Conservation (phyloP, 192 early-diverging fungal genomes). For the Gaertneriomyces semiglobifer region DNA sequence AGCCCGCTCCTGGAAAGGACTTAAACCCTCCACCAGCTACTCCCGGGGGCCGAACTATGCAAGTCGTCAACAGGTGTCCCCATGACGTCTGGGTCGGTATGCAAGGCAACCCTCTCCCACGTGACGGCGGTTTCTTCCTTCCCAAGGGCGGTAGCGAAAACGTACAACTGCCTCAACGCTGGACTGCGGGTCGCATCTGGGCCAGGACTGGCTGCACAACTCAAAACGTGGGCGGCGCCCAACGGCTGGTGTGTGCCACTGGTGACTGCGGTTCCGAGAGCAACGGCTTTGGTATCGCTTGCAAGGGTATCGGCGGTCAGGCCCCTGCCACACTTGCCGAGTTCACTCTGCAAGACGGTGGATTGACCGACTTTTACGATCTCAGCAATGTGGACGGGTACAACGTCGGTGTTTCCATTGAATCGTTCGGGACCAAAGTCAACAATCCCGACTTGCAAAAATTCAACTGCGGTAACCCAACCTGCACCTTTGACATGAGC, state of each 20-base stretch:
- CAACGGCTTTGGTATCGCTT: constrained; percentile 30
- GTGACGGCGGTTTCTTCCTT: constrained; percentile 23
- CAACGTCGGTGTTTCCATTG: constrained; percentile 28
- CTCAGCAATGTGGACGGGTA: constrained; percentile 33
- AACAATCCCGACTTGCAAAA: constrained; percentile 12
- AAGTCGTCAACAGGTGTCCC: constrained; percentile 28
- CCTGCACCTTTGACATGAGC: constrained; percentile 25
- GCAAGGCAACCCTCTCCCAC: constrained; percentile 19
- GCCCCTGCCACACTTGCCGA: constrained; percentile 33
- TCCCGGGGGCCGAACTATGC: constrained; percentile 2
- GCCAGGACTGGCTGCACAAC: constrained; percentile 21
- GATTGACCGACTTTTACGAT: constrained; percentile 35
- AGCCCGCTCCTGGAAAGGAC: constrained; percentile 2
- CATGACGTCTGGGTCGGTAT: constrained; percentile 26
- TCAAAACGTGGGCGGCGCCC: background rate
- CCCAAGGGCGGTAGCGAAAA: constrained; percentile 2
- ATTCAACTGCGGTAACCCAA: constrained; percentile 33
- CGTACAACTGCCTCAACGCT: constrained; percentile 10
- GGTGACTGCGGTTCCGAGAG: constrained; percentile 25
- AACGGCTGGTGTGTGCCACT: constrained; percentile 21
- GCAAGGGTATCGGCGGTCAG: constrained; percentile 26
- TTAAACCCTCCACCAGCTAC: constrained; percentile 1
- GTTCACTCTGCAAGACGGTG: constrained; percentile 31
- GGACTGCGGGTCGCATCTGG: constrained; percentile 29
- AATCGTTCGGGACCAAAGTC: constrained; percentile 23